Conservation (phyloP, 2,329 filamentous ascomycete genomes). For the Ceratocystiopsis sp. region DNA sequence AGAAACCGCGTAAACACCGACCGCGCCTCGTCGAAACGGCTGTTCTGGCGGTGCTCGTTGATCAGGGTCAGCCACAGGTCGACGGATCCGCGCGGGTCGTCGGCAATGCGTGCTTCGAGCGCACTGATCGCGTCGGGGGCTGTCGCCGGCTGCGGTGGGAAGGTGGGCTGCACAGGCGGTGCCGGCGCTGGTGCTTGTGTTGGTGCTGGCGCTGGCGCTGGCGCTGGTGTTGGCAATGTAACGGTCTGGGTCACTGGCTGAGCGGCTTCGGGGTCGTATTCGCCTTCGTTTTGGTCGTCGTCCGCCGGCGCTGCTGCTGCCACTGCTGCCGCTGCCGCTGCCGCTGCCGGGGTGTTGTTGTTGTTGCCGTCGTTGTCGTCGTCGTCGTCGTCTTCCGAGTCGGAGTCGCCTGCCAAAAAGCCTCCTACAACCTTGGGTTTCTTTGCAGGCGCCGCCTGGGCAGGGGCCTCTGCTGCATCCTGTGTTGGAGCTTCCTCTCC, state of each 20-base stretch:
- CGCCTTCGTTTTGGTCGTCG: conserved; percentile 2
- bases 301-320: not conserved
- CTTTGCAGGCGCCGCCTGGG: conserved; percentile 21
- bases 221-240: not conserved
- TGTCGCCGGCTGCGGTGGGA: not conserved
- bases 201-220: not conserved
- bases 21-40: conserved; percentile 67
- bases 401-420: conserved; percentile 42
- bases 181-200: not conserved
- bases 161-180: not conserved
- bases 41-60: conserved; percentile 63
- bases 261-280: conserved; percentile 7
- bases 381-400: conserved; percentile 31
- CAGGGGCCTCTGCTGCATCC: conserved; percentile 13
- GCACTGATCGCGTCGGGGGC: conserved; percentile 61
- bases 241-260: no score
- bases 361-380: no score
- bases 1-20: conserved; percentile 74
- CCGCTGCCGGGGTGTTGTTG: not conserved
- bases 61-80: conserved; percentile 85
- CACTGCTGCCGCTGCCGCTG: not conserved
- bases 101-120: conserved; percentile 77
- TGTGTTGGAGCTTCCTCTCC: conserved; percentile 1
- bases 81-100: conserved; percentile 83
- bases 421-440: conserved; percentile 45